Conservation (phyloP, 2,329 filamentous ascomycete genomes). For the Fusarium sp. region DNA sequence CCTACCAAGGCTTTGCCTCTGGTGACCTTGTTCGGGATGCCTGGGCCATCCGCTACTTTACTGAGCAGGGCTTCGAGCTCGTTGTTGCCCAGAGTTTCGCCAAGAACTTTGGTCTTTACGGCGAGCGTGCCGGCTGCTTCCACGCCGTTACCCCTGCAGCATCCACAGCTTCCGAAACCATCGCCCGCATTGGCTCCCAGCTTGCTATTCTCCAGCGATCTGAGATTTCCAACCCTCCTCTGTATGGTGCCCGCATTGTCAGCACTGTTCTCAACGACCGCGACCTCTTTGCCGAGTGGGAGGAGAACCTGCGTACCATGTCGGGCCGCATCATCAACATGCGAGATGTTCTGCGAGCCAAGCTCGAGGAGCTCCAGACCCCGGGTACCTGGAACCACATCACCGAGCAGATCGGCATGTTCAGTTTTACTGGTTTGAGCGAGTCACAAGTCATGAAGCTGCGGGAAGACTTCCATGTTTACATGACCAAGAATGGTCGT, state of each 20-base stretch:
- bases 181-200: constrained; percentile 79
- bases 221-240: constrained; percentile 96
- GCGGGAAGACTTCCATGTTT: constrained; percentile 76
- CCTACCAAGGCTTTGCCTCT: constrained; percentile 97
- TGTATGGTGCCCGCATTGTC: constrained; percentile 92
- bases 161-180: constrained; percentile 69
- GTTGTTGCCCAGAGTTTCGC: constrained; percentile 93
- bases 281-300: constrained; percentile 87
- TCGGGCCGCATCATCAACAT: constrained; percentile 93
- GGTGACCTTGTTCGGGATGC: constrained; percentile 86
- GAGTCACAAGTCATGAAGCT: constrained; percentile 78
- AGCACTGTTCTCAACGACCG: constrained; percentile 84
- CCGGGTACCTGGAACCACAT: constrained; percentile 97
- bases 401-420: constrained; percentile 99
- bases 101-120: constrained; percentile 98
- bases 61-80: constrained; percentile 89
- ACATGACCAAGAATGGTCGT: constrained; percentile 97
- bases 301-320: constrained; percentile 92
- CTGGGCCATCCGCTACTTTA: constrained; percentile 92
- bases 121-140: constrained; percentile 95
- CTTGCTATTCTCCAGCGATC: constrained; percentile 93
- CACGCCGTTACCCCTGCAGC: constrained; percentile 85
- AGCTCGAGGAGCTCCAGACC: constrained; percentile 85
- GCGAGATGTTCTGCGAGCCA: constrained; percentile 78
- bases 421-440: constrained; percentile 86